Conservation (phyloP, 345 rosid species). For the Brassica rapa region DNA sequence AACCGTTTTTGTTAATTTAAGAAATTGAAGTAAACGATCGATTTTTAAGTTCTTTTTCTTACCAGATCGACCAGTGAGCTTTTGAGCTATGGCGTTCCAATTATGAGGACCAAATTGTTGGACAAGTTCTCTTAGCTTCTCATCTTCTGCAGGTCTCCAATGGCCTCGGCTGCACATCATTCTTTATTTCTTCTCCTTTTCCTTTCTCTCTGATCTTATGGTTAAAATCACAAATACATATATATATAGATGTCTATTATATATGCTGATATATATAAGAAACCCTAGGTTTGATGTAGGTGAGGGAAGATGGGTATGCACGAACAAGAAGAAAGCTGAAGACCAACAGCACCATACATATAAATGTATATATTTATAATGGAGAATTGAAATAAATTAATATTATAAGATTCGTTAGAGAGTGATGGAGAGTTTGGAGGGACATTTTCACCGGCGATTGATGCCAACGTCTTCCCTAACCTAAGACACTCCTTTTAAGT, state of each 20-base stretch:
- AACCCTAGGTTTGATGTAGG: slow-evolving; percentile 43
- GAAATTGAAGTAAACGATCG: background rate
- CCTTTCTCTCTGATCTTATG: slow-evolving; percentile 2
- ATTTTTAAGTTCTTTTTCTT: background rate
- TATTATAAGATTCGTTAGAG: slow-evolving; percentile 57
- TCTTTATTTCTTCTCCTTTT: slow-evolving; percentile 20
- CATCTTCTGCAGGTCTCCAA: slow-evolving; percentile 78
- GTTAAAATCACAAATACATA: background rate
- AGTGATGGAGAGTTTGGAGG: slow-evolving; percentile 50
- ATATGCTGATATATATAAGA: background rate
- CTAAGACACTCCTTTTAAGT: slow-evolving; percentile 51
- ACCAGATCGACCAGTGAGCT: slow-evolving; percentile 93
- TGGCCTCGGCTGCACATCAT: slow-evolving; percentile 72
- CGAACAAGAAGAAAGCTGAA: slow-evolving; percentile 45
- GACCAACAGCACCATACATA: slow-evolving; percentile 40
- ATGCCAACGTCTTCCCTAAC: slow-evolving; percentile 84
- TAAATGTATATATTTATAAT: background rate
- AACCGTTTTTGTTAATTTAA: background rate
- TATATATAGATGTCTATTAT: background rate
- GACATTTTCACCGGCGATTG: slow-evolving; percentile 52
- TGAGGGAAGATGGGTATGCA: slow-evolving; percentile 38
- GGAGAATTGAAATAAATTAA: slow-evolving; percentile 6
- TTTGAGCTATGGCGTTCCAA: slow-evolving; percentile 89
- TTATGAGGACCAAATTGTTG: slow-evolving; percentile 85
- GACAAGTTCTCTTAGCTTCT: slow-evolving; percentile 73